A percentile compares a stretch with the other conserved stretches of the same genome.
Conservation (phyloP, 225 moss, liverwort and hornwort genomes). For the Climacium dendroides region DNA sequence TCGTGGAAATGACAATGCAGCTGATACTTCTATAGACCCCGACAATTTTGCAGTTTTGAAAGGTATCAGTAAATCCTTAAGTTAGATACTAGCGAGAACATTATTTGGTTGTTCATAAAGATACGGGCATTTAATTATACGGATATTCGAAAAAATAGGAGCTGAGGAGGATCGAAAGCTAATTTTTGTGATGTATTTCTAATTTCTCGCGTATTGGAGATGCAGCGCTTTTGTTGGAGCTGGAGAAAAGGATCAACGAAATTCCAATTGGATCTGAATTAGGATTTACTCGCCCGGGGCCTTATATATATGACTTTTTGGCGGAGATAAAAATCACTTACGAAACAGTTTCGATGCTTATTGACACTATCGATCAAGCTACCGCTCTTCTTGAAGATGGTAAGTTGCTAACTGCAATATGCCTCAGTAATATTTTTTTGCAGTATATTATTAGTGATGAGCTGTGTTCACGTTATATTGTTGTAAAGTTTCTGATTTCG, state of each 20-base stretch:
- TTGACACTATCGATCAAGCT: conserved; percentile 92
- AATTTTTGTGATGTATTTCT: neutral
- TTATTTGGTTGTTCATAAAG: neutral
- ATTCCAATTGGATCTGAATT: conserved; percentile 65
- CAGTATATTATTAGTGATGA: neutral
- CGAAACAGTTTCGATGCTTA: conserved; percentile 85
- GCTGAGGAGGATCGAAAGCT: neutral
- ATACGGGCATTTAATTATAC: neutral
- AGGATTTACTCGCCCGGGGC: conserved; percentile 85
- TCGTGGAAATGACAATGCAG: conserved; percentile 69
- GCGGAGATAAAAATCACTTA: conserved; percentile 89
- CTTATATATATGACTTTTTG: conserved; percentile 89
- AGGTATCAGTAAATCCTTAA: conserved; percentile 28
- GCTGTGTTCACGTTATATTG: neutral
- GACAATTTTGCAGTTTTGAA: conserved; percentile 96
- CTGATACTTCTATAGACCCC: conserved; percentile 81
- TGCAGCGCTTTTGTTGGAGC: conserved; percentile 91
- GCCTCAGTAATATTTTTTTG: neutral
- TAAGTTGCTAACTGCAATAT: neutral
- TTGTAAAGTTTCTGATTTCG: neutral
- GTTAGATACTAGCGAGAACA: neutral
- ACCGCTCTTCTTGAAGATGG: conserved; percentile 87
- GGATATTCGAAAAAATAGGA: neutral
- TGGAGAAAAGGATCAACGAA: conserved; percentile 86
- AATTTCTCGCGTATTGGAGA: neutral